Evolutionary conservation across 2,329 filamentous ascomycete genomes (phyloP).

Genomic region (Phyllosticta citriasiana): DNA sequence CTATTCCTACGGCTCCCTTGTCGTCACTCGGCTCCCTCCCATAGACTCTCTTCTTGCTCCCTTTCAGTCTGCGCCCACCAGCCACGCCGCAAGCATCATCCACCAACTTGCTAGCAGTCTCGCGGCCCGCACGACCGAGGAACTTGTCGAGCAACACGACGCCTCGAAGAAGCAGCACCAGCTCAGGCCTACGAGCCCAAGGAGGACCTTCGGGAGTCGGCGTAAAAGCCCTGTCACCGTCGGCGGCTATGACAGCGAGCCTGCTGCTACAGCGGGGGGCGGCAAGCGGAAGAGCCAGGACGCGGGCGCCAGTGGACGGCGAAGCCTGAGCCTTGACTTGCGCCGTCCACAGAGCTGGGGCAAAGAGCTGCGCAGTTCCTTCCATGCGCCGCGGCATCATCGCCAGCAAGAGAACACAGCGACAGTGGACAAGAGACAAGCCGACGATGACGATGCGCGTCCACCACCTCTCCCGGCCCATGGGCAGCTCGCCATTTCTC

Average conservation of each 20-base stretch:
- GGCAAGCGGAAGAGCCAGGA: conserved; percentile 28
- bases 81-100: conserved; percentile 57
- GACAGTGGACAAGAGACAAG: neutral
- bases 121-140: conserved; percentile 50
- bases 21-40: conserved; percentile 63
- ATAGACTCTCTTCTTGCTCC: conserved; percentile 44
- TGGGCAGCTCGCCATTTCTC: neutral
- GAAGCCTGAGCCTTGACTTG: neutral
- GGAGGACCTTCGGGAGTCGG: neutral
- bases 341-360: neutral
- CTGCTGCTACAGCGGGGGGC: conserved; percentile 20
- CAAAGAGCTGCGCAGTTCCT: neutral
- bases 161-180: conserved; percentile 11
- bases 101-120: conserved; percentile 58
- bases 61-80: conserved; percentile 42
- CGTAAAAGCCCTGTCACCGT: conserved; percentile 23
- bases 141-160: conserved; percentile 21
- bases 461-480: neutral
- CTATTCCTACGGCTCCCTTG: conserved; percentile 85
- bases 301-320: conserved; percentile 3
- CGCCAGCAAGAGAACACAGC: neutral
- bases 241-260: conserved; percentile 39
- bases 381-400: neutral
- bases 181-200: conserved; percentile 10
- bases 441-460: neutral